Evolutionary conservation across 1,284 basidiomycete genomes (phyloP), one percentile per base, ranked within the genome.

Genomic region (Prillingera fragicola): DNA sequence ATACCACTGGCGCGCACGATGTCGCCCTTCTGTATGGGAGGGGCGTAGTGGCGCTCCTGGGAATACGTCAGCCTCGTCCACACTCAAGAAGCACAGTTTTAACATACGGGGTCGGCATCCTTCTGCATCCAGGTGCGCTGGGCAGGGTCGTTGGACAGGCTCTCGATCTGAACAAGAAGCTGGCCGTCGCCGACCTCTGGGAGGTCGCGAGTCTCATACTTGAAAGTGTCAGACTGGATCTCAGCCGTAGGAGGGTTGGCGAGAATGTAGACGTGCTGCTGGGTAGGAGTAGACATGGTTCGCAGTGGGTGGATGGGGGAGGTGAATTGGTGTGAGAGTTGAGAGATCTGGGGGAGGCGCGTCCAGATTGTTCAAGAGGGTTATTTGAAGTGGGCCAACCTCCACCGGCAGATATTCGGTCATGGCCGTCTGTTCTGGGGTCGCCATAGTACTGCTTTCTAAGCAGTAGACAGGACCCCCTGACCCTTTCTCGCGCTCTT

Each of bases 121-220:
- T 44, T 44, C 31, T 55, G 43, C 40, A 66, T 65, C 62, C 63
- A 66, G 9, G 47, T 54, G 21, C 63, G 51, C 57, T 62, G 60
- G 1, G 65, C 66, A 1, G 66, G 65, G 48, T 64, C 63, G 48
- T 67, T 67, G 14, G 56, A 59, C 25, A 67, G 28, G 43, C 46
- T 61, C 24, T 53, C 33, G 22, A 51, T 21, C 47, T 63, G 52
- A 37, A 67, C 33, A 29, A 67, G 53, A 27, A 65, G 35, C 43
- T 67, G 32, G 34, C 60, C 62, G 28, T 61, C 59, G 41, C 60
- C 53, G 37, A 67, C 50, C 32, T 50, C 45, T 17, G 57, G 55
- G n/a, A 62, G 21, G 14, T 41, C 39, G 22, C 43, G 46, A 5
- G 49, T 57, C 45, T 51, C 49, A 25, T 56, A 43, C 34, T 47